Base-by-base conservation (phyloP, 208 protist genomes). In the Leishmania turanica region DNA sequence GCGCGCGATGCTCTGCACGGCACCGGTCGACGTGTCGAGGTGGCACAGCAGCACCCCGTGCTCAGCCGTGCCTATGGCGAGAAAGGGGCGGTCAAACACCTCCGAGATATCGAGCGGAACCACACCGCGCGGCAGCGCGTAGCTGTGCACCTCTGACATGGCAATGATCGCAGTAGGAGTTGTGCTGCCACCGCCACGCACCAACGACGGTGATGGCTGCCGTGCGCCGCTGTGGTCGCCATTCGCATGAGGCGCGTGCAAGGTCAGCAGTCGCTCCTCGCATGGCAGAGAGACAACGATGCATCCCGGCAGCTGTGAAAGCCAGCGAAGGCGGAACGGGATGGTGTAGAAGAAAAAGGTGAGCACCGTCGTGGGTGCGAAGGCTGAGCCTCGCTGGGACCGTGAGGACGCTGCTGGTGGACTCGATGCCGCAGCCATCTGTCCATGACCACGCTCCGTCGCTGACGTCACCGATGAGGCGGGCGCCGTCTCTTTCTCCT, bases 51-150 rank as follows among this genome's bases (percentile, higher is more conserved):
- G 77, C 7, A 92, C 89, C 40, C 94, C 92, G 79, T 94, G 91
- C 53, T 89, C 86, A 49, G 90, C 75, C 31, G 94, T 97, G 74
- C 92, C 92, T 34, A 97, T 84, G 54, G 89, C 89, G 9, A 97
- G 40, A 53, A 95, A 90, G 31, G 82, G 83, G 9, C 88, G 81
- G 15, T 88, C 84, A 11, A 80, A 83, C 0, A 95, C 58, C 83
- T 95, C 91, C 68, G 81, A 85, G 42, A 96, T 37, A 54, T 97
- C 94, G 0, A 97, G 84, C 60, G 94, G 94, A 24, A 96, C 89
- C 21, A 93, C 85, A 49, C 87, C 89, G 34, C 84, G 88, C 21
- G 92, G 87, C 11, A 97, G 65, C 40, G 68, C 21, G 65, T 92
- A 91, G 73, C 76, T 80, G 58, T 74, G 53, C 34, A 79, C 66